Evolutionary conservation across 257 asterid species (phyloP).

Genomic region (Solanum tarijense): DNA sequence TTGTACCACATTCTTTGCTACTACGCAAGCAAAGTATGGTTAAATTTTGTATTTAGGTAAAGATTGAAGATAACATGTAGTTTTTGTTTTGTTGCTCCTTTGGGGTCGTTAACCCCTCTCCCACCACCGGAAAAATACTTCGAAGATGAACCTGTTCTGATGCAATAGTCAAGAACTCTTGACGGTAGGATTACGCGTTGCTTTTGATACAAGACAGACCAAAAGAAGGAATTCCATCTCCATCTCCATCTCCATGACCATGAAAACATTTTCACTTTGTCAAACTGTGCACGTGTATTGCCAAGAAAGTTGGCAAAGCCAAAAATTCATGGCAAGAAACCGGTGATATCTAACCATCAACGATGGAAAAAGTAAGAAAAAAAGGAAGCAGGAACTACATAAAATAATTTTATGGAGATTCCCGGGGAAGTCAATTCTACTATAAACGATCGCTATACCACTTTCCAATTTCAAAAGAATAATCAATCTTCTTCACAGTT

Average conservation of each 20-base stretch:
- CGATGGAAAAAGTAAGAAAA: neutral
- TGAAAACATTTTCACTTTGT: neutral
- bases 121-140: neutral
- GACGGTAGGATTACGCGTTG: neutral
- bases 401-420: constrained; percentile 4
- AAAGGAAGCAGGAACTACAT: constrained; percentile 2
- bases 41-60: neutral
- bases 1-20: neutral
- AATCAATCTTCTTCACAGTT: constrained; percentile 10
- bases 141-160: neutral
- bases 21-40: neutral
- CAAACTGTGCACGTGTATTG: neutral
- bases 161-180: neutral
- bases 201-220: neutral
- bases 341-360: constrained; percentile 4
- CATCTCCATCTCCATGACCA: neutral
- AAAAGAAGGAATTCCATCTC: neutral
- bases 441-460: constrained; percentile 34
- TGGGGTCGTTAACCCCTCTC: neutral
- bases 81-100: neutral
- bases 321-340: constrained; percentile 16
- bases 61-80: neutral
- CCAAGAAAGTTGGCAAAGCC: neutral
- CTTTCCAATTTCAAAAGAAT: constrained; percentile 19
- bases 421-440: constrained; percentile 11